phyloP scores from a whole-genome alignment of 768 basidiomycete genomes.

The Pulveroboletus sp. region DNA sequence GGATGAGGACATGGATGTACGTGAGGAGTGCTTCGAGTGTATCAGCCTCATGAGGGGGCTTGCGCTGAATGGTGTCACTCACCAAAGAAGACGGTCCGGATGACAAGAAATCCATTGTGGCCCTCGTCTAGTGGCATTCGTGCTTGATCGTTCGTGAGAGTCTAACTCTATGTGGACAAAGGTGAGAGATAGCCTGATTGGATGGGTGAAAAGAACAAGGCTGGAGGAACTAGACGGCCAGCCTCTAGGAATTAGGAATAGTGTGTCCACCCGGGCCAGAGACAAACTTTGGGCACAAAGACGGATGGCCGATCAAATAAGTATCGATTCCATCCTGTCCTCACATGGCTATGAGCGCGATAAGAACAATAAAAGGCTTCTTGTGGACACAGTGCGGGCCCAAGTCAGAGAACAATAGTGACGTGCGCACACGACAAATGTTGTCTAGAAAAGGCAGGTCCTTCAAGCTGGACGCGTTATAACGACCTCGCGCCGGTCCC shows the following conservation, averaged over 20 bases:
- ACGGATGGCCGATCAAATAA: slow-evolving; percentile 7
- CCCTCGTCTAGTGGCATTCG: slow-evolving; percentile 24
- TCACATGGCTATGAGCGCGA: not conserved
- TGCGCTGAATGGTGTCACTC: slow-evolving; percentile 17
- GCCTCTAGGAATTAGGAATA: slow-evolving; percentile 6
- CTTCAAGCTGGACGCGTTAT: too few species aligned
- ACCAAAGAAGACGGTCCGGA: slow-evolving; percentile 61
- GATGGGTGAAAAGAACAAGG: not conserved
- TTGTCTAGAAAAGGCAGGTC: slow-evolving; percentile 29
- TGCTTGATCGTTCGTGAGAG: slow-evolving; percentile 14
- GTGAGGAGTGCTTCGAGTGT: slow-evolving; percentile 36
- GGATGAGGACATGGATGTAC: slow-evolving; percentile 48
- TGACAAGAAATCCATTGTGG: slow-evolving; percentile 53
- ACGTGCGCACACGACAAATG: not conserved
- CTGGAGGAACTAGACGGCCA: slow-evolving; percentile 8
- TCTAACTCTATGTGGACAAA: not conserved
- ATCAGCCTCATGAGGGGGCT: slow-evolving; percentile 1
- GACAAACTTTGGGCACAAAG: slow-evolving; percentile 12
- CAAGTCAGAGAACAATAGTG: slow-evolving; percentile 15
- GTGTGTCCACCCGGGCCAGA: slow-evolving; percentile 23
- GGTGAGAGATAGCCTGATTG: not conserved
- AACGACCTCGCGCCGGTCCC: too few species aligned
- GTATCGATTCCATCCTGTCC: slow-evolving; percentile 10
- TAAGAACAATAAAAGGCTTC: slow-evolving; percentile 21
- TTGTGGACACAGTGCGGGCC: not conserved